Base-by-base conservation (phyloP, 805 yeast genomes). In the Lachancea mirantina region DNA sequence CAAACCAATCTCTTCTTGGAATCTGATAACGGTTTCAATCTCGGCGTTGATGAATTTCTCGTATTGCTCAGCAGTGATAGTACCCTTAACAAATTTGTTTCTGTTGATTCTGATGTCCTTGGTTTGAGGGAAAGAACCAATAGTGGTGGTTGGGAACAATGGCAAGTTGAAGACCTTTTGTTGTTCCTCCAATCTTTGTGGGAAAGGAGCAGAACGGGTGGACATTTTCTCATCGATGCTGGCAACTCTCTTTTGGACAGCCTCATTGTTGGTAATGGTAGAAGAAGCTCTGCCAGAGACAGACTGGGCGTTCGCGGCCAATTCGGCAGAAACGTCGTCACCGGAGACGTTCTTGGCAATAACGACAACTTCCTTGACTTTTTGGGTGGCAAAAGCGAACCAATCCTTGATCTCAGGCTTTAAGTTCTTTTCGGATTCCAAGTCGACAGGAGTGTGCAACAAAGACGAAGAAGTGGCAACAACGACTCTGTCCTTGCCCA, bases 91-190 rank as follows among this genome's bases (percentile, higher is more conserved):
- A 71, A 83, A 87, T 74, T 89, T 92, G 81, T 89, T 87, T 78
- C 99, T 89, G 83, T 83, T 82, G 66, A 88, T 69, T 76, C 98
- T 84, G 71, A 92, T 92, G 67, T 92, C 98, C 76, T 87, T 85
- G 67, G 99, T 92, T 77, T 92, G 99, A 57, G 99, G 99, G 96
- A 92, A 92, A 47, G 99, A 92, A 68, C 99, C 99, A 67, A 92
- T 92, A 57, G 98, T 92, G 65, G 99, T 92, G 63, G 99, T 92
- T 70, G 99, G 99, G 95, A 92, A 92, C 61, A 84, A 71, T 53
- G 99, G 98, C 65, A 92, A 74, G 75, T 92, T 83, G 74, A 83
- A 84, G 62, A 77, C 71, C 53, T 66, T 69, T 72, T 84, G 74
- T 74, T 92, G 98, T 54, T 78, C 88, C 52, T 70, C 80, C 59